Evolutionary conservation across 805 yeast genomes (phyloP).

Genomic region (Kazachstania africana): DNA sequence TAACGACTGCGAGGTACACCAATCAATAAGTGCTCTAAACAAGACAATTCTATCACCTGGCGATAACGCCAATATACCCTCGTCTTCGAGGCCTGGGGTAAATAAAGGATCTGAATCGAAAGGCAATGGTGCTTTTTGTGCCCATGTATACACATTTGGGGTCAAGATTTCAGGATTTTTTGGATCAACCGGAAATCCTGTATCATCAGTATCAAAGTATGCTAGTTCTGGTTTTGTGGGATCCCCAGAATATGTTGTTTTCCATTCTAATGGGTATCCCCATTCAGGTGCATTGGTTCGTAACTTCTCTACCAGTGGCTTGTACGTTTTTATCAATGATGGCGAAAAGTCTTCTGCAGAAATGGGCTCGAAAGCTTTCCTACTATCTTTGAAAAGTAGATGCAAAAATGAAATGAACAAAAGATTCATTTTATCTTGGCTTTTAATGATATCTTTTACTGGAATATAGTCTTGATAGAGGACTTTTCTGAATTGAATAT

Average conservation of each 20-base stretch:
- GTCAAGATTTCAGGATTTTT: too few relatives aligned
- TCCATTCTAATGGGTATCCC: not conserved
- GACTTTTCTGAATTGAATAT: conserved; percentile 6
- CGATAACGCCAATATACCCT: conserved; percentile 16
- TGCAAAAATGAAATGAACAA: conserved; percentile 17
- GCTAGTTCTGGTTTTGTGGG: not conserved
- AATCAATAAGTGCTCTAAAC: conserved; percentile 14
- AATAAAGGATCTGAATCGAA: conserved; percentile 17
- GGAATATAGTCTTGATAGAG: conserved; percentile 1
- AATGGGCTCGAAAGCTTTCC: not conserved
- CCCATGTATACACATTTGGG: not conserved
- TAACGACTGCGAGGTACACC: conserved; percentile 17
- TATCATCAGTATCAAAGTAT: not conserved
- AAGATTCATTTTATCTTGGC: conserved; percentile 20
- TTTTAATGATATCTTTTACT: conserved; percentile 10
- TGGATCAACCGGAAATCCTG: too few relatives aligned
- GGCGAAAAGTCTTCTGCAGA: not conserved
- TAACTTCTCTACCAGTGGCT: not conserved
- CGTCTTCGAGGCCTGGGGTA: conserved; percentile 12
- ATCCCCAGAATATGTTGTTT: not conserved
- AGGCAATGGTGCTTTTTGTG: too few relatives aligned
- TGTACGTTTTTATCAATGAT: not conserved
- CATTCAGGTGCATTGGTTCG: not conserved
- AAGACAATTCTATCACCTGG: conserved; percentile 19
- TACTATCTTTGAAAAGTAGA: conserved; percentile 11